A percentile compares a stretch with the other conserved stretches of the same genome.
phyloP scores from a whole-genome alignment of 176 grass and related monocot genomes.

The Triticum urartu region DNA sequence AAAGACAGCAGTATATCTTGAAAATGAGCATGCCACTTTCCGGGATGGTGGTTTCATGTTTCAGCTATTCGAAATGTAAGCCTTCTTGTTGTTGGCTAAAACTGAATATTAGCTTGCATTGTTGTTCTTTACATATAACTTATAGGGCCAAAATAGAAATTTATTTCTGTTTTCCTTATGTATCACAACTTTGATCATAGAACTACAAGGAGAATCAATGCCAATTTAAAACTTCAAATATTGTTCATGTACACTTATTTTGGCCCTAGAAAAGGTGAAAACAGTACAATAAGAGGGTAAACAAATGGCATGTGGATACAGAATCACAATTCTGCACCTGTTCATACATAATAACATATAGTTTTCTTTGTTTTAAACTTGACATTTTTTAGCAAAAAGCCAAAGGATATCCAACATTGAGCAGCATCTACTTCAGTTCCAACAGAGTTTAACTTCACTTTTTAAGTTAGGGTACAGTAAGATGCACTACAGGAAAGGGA shows the following conservation, averaged over 20 bases:
- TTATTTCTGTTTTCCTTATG: not conserved
- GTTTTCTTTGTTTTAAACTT: not conserved
- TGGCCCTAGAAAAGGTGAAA: not conserved
- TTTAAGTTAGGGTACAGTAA: not conserved
- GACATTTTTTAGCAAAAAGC: not conserved
- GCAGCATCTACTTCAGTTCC: not conserved
- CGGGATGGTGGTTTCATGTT: not conserved
- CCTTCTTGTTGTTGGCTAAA: not conserved
- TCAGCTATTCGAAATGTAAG: not conserved
- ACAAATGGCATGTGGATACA: not conserved
- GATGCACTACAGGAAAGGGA: not conserved
- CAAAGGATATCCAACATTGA: slow-evolving; percentile 4
- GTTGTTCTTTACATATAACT: not conserved
- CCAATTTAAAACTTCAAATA: not conserved
- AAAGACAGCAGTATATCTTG: not conserved
- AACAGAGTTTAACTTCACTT: not conserved
- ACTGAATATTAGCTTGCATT: not conserved
- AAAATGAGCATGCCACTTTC: not conserved
- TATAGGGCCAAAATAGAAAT: not conserved
- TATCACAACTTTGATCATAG: not conserved
- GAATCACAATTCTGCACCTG: not conserved
- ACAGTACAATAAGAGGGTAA: not conserved
- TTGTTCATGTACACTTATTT: not conserved
- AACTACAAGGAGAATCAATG: not conserved
- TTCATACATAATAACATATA: not conserved